Conservation (phyloP, 1,139 yeast species). For the Martiniozyma asiatica region DNA sequence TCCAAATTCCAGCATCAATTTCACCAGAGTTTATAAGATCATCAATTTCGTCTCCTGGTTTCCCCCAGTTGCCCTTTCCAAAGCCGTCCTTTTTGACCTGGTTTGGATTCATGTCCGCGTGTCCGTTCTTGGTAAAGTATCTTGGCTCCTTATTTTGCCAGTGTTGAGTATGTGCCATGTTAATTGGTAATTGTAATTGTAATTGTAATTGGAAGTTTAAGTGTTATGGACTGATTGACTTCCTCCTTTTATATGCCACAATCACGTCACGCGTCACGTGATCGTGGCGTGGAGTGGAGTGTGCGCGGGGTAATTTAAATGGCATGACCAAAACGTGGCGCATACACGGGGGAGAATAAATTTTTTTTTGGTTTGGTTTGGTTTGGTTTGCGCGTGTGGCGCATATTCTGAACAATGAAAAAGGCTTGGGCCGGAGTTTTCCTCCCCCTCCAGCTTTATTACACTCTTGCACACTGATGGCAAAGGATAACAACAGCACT, state of each 20-base stretch:
- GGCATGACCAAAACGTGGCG: too few relatives aligned
- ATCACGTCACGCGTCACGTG: not conserved
- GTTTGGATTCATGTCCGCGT: constrained; percentile 54
- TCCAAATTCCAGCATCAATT: constrained; percentile 29
- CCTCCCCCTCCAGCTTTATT: too few relatives aligned
- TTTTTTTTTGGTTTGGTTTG: too few relatives aligned
- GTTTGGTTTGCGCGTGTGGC: too few relatives aligned
- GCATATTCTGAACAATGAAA: too few relatives aligned
- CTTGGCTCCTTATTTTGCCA: constrained; percentile 47
- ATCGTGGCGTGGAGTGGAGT: too few relatives aligned
- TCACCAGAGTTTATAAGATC: constrained; percentile 34
- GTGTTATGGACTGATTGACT: not conserved
- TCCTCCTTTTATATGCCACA: not conserved
- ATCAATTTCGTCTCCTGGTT: constrained; percentile 52
- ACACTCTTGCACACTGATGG: too few relatives aligned
- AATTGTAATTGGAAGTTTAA: not conserved
- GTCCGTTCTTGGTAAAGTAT: constrained; percentile 70
- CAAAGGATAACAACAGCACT: too few relatives aligned
- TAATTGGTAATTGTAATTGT: too few relatives aligned
- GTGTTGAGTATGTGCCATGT: constrained; percentile 79
- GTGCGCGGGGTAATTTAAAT: too few relatives aligned
- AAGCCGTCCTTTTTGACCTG: constrained; percentile 76
- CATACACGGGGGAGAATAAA: too few relatives aligned
- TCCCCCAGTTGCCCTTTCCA: constrained; percentile 72
- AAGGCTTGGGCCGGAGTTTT: too few relatives aligned